phyloP scores from a whole-genome alignment of 2,329 filamentous ascomycete genomes.

The Hypoxylon sp. region DNA sequence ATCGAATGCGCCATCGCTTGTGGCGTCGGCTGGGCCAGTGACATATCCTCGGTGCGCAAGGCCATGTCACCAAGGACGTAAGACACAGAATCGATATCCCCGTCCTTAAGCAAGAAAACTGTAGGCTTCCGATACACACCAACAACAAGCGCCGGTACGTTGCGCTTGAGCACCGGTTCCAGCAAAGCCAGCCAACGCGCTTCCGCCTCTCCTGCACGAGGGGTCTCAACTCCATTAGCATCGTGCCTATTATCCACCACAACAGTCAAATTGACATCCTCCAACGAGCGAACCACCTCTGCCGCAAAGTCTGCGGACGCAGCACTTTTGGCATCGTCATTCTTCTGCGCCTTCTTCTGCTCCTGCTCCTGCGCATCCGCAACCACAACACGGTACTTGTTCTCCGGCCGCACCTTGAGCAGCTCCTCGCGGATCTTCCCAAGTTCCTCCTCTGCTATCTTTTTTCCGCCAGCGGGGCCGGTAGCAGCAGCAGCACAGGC shows the following conservation, averaged over 20 bases:
- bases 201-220: no score
- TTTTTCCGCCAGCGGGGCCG: no score
- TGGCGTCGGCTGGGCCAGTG: no score
- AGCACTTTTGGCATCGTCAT: no score
- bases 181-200: conserved; percentile 32
- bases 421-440: conserved; percentile 49
- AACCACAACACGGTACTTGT: conserved; percentile 50
- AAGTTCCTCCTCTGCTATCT: conserved; percentile 56
- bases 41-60: no score
- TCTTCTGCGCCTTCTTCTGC: no score
- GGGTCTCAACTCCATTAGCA: no score
- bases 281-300: conserved; percentile 36
- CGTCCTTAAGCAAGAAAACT: no score
- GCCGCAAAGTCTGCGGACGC: conserved; percentile 26
- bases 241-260: conserved; percentile 63
- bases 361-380: conserved; percentile 48
- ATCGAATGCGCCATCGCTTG: no score
- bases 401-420: conserved; percentile 46
- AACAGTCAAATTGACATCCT: conserved; percentile 54
- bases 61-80: no score
- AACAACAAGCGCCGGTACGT: conserved; percentile 34
- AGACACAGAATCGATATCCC: no score
- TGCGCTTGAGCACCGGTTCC: conserved; percentile 32
- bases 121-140: no score
- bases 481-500: conserved; percentile 57